phyloP scores from a whole-genome alignment of 768 basidiomycete genomes.

The Mycena haematopus region DNA sequence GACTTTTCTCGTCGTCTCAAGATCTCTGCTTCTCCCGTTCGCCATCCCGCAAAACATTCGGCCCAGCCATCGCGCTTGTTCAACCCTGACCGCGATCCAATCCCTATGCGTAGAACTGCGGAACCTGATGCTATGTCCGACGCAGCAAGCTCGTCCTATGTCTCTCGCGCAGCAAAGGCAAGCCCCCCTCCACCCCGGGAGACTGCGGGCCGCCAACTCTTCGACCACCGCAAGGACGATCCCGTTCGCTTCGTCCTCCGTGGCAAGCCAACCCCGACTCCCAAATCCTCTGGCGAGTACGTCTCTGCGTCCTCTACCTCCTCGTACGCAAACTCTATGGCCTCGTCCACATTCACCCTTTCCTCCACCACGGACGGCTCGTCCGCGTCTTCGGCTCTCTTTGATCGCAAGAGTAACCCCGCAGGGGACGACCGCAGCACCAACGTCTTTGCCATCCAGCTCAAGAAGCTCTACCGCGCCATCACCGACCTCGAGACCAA shows the following conservation, averaged over 20 bases:
- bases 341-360: slow-evolving; percentile 74
- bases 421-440: slow-evolving; percentile 60
- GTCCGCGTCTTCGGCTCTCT: slow-evolving; percentile 72
- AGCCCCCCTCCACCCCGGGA: slow-evolving; percentile 38
- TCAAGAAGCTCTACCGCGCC: slow-evolving; percentile 83
- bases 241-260: slow-evolving; percentile 82
- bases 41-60: slow-evolving; percentile 42
- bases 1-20: slow-evolving; percentile 77
- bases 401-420: slow-evolving; percentile 57
- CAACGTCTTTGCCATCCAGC: slow-evolving; percentile 73
- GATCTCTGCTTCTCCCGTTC: slow-evolving; percentile 61
- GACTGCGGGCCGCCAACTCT: slow-evolving; percentile 65
- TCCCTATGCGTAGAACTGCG: slow-evolving; percentile 63
- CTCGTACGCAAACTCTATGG: slow-evolving; percentile 71
- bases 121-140: slow-evolving; percentile 75
- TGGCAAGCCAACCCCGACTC: slow-evolving; percentile 57
- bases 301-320: slow-evolving; percentile 79
- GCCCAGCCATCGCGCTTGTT: slow-evolving; percentile 57
- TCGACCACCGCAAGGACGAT: slow-evolving; percentile 91
- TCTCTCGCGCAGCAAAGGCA: slow-evolving; percentile 41
- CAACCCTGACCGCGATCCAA: slow-evolving; percentile 75
- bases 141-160: slow-evolving; percentile 58
- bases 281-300: slow-evolving; percentile 71
- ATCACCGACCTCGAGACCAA: slow-evolving; percentile 83
- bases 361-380: slow-evolving; percentile 82